phyloP scores from a whole-genome alignment of 495 filamentous ascomycete species.

The Physcia stellaris region DNA sequence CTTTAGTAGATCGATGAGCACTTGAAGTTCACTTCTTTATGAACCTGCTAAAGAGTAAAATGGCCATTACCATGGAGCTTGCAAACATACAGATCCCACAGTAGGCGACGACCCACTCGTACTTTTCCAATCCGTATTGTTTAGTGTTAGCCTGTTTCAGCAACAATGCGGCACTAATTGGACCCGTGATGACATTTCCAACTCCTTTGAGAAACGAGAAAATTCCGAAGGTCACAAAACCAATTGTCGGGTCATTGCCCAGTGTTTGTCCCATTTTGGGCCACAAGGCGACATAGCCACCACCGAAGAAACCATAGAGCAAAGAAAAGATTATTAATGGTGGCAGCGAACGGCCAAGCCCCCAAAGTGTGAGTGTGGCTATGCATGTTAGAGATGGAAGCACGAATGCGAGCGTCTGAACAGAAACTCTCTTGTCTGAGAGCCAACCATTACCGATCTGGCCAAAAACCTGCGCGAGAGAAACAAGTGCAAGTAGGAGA shows the following conservation, averaged over 20 bases:
- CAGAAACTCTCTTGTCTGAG: constrained; percentile 28
- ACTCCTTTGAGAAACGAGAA: constrained; percentile 36
- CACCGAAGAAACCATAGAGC: constrained; percentile 41
- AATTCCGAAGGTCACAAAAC: constrained; percentile 33
- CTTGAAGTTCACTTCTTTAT: too few species aligned
- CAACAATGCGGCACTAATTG: constrained; percentile 32
- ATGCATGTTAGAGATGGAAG: constrained; percentile 30
- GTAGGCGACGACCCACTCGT: constrained; percentile 2
- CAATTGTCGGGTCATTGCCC: constrained; percentile 20
- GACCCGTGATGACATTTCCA: constrained; percentile 34
- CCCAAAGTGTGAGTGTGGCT: constrained; percentile 39
- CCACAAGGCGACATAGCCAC: constrained; percentile 32
- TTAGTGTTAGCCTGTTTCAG: background rate
- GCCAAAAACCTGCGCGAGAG: constrained; percentile 29
- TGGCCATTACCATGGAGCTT: background rate
- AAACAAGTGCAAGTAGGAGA: constrained; percentile 28
- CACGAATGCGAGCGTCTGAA: constrained; percentile 33
- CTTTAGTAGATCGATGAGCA: too few species aligned
- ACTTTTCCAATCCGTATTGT: background rate
- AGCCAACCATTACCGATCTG: constrained; percentile 34
- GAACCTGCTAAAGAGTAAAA: too few species aligned
- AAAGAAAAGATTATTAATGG: constrained; percentile 38
- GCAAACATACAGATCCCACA: constrained; percentile 2
- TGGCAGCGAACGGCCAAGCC: constrained; percentile 28
- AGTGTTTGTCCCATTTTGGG: constrained; percentile 33